Evolutionary conservation across 768 basidiomycete species (phyloP).

Genomic region (Grammothele lineata): DNA sequence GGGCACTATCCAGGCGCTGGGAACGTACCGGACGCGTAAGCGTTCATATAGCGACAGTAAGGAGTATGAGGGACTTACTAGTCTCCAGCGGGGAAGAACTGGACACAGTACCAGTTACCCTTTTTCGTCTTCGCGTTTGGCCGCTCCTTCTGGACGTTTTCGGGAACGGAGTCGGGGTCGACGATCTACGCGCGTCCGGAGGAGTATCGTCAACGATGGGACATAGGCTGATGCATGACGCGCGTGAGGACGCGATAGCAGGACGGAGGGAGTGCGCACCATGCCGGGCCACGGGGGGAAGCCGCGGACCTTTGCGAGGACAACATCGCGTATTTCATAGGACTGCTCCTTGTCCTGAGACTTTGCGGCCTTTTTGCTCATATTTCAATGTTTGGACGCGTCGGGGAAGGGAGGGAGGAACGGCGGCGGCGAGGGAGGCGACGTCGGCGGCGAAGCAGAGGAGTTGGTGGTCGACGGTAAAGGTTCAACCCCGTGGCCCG

Average conservation of each 20-base stretch:
- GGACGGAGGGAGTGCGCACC: constrained; percentile 49
- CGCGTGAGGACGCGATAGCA: too few relatives aligned
- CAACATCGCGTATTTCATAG: constrained; percentile 77
- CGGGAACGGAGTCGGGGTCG: constrained; percentile 63
- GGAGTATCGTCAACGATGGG: constrained; percentile 6
- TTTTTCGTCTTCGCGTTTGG: constrained; percentile 62
- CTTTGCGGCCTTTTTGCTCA: constrained; percentile 53
- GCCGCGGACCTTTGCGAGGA: constrained; percentile 91
- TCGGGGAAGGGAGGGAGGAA: constrained; percentile 5
- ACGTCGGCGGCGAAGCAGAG: constrained; percentile 5
- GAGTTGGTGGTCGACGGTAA: constrained; percentile 17
- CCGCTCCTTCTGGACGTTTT: constrained; percentile 60
- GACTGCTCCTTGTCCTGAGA: constrained; percentile 26
- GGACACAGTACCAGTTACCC: constrained; percentile 62
- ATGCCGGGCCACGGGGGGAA: constrained; percentile 95
- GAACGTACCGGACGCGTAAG: constrained; percentile 9
- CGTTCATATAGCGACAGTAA: constrained; percentile 4
- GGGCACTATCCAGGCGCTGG: constrained; percentile 78
- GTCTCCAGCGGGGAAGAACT: constrained; percentile 94
- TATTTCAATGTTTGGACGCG: constrained; percentile 18
- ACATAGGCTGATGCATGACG: constrained; percentile 10
- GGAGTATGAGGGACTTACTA: constrained; percentile 56
- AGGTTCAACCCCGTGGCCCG: constrained; percentile 19
- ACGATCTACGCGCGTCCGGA: constrained; percentile 55
- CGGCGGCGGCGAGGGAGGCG: constrained; percentile 1